phyloP scores from a whole-genome alignment of 2,329 filamentous ascomycete species.

The Aspergillus sp. region DNA sequence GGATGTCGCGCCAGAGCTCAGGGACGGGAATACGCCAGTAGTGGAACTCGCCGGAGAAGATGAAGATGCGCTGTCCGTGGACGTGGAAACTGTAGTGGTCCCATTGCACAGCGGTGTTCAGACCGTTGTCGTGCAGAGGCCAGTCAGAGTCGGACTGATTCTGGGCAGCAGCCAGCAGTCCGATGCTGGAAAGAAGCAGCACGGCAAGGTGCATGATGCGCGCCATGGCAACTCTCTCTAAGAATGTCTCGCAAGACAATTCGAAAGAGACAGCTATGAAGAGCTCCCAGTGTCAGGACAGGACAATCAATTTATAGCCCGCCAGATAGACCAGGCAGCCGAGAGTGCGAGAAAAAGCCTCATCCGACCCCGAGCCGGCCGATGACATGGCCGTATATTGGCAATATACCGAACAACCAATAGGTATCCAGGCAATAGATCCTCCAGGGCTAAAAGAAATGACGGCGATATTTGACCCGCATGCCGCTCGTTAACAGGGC shows the following conservation, averaged over 20 bases:
- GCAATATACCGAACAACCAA: not conserved
- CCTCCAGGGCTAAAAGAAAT: not conserved
- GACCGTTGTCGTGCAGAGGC: constrained; percentile 50
- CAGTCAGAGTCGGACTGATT: constrained; percentile 32
- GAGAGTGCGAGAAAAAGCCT: not conserved
- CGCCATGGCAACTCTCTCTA: constrained; percentile 5
- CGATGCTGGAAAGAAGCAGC: constrained; percentile 12
- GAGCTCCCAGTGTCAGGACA: not conserved
- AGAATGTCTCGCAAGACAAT: not conserved
- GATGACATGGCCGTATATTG: not conserved
- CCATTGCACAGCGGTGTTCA: constrained; percentile 51
- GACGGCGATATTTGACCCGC: not conserved
- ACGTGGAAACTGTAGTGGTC: constrained; percentile 55
- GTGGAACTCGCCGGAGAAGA: constrained; percentile 56
- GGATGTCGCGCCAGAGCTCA: constrained; percentile 51
- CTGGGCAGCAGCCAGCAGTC: constrained; percentile 14
- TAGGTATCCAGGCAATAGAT: not conserved
- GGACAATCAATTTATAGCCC: not conserved
- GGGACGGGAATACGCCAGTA: constrained; percentile 54
- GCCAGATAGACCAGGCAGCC: not conserved
- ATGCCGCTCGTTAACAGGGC: not conserved
- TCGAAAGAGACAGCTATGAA: not conserved
- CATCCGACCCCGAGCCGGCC: not conserved
- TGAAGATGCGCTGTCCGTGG: constrained; percentile 52
- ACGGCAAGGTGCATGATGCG: constrained; percentile 9